Percentiles rank a stretch among this genome's conserved stretches.
Evolutionary conservation across 2,329 filamentous ascomycete genomes (phyloP).

Genomic region (Trichoderma brevicompactum): DNA sequence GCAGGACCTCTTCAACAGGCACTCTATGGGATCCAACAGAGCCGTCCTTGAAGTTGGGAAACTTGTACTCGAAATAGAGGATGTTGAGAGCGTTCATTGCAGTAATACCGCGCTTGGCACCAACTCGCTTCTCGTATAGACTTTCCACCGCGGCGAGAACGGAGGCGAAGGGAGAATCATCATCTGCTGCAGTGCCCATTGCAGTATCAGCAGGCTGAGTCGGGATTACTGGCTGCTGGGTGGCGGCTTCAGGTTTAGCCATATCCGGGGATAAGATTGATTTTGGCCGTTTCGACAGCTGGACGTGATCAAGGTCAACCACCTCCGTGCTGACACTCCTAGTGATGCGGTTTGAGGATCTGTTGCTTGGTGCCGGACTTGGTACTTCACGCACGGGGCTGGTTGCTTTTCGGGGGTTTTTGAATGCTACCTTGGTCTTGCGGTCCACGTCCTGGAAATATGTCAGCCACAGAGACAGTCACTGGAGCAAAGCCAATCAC

Average conservation of each 20-base stretch:
- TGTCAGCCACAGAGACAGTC: neutral
- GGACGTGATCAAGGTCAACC: slow-evolving; percentile 2
- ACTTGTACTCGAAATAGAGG: slow-evolving; percentile 42
- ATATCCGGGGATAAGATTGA: neutral
- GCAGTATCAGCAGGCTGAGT: slow-evolving; percentile 10
- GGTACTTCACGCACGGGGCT: slow-evolving; percentile 32
- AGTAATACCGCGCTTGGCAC: slow-evolving; percentile 35
- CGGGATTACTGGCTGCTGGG: neutral
- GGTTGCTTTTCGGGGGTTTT: slow-evolving; percentile 33
- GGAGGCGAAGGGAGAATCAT: slow-evolving; percentile 37
- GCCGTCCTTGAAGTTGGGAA: slow-evolving; percentile 38
- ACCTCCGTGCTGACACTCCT: slow-evolving; percentile 31
- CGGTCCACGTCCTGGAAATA: slow-evolving; percentile 36
- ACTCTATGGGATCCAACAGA: slow-evolving; percentile 46
- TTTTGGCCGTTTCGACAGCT: slow-evolving; percentile 11
- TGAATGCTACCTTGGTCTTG: slow-evolving; percentile 33
- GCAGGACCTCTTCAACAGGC: slow-evolving; percentile 47
- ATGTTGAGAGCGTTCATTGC: slow-evolving; percentile 35
- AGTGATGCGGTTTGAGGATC: slow-evolving; percentile 15
- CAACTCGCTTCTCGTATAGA: slow-evolving; percentile 26
- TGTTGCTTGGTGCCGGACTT: slow-evolving; percentile 29
- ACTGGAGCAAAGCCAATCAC: slow-evolving; percentile 29
- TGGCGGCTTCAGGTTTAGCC: neutral
- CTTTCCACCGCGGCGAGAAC: slow-evolving; percentile 38
- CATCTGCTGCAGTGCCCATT: slow-evolving; percentile 18